phyloP scores from a whole-genome alignment of 116 monocot genomes.

The Papilionanthe hybrid region DNA sequence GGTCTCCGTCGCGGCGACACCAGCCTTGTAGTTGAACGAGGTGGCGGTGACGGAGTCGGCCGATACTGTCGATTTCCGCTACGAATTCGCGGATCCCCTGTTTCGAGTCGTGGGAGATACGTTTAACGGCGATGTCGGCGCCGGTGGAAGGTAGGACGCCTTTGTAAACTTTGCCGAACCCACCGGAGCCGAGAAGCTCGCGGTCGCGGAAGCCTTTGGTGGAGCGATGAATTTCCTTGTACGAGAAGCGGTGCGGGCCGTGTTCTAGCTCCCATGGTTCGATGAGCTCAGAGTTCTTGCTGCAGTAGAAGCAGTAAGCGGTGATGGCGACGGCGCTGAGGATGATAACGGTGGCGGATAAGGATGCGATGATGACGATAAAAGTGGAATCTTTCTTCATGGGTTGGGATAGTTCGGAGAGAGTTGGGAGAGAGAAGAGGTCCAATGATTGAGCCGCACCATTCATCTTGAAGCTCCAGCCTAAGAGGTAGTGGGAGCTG shows the following conservation, averaged over 20 bases:
- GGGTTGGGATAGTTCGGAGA: constrained; percentile 8
- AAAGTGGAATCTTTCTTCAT: not conserved
- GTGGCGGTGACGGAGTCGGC: constrained; percentile 48
- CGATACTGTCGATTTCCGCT: constrained; percentile 39
- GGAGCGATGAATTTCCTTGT: constrained; percentile 26
- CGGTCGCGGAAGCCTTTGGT: constrained; percentile 35
- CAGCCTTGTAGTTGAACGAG: constrained; percentile 65
- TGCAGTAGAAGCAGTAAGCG: not conserved
- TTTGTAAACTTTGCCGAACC: constrained; percentile 45
- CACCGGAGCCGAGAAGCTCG: constrained; percentile 34
- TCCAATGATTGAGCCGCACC: constrained; percentile 28
- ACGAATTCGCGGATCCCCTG: constrained; percentile 43
- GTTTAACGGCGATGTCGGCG: constrained; percentile 36
- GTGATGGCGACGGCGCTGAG: not conserved
- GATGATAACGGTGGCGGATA: not conserved
- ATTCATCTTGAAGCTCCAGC: constrained; percentile 46
- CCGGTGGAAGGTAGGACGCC: constrained; percentile 21
- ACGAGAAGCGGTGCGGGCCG: constrained; percentile 37
- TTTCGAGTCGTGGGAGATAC: constrained; percentile 26
- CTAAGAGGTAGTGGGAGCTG: constrained; percentile 31
- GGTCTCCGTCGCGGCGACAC: constrained; percentile 51
- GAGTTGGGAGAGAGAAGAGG: constrained; percentile 26
- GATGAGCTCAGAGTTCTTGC: constrained; percentile 23
- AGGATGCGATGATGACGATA: not conserved
- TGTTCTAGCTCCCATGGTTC: constrained; percentile 35